These are phyloP conservation scores for Orbilia brochopaga DNA, from an alignment of 2,329 filamentous ascomycete genomes.

Conservation along the genomic window DNA sequence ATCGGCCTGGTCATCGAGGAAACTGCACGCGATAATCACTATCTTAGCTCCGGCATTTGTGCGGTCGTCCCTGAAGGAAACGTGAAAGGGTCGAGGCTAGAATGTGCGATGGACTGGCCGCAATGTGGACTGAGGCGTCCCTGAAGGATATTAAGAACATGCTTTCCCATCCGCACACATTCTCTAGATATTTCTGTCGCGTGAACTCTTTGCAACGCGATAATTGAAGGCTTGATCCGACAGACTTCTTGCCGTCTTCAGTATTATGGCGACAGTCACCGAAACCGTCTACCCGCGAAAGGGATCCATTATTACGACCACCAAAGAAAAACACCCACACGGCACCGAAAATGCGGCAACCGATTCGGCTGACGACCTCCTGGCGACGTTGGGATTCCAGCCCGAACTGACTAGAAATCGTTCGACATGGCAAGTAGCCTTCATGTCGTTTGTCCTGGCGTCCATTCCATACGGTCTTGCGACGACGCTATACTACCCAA, in stretches of 20 bases:
- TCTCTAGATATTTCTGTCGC: slow-evolving; percentile 18
- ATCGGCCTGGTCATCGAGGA: slow-evolving; percentile 17
- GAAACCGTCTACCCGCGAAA: slow-evolving; percentile 36
- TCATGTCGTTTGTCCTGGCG: slow-evolving; percentile 78
- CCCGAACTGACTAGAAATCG: slow-evolving; percentile 69
- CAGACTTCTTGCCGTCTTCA: slow-evolving; percentile 16
- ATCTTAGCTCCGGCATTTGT: slow-evolving; percentile 30
- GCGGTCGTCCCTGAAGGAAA: slow-evolving; percentile 12
- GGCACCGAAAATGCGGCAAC: slow-evolving; percentile 7
- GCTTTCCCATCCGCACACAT: slow-evolving; percentile 10
- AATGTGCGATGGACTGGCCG: not conserved
- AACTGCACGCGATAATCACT: slow-evolving; percentile 49
- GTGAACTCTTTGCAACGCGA: slow-evolving; percentile 13
- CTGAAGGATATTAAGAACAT: slow-evolving; percentile 16
- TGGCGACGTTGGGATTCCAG: slow-evolving; percentile 71
- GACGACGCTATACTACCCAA: slow-evolving; percentile 72
- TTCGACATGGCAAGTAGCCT: slow-evolving; percentile 72
- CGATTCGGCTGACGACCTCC: slow-evolving; percentile 66
- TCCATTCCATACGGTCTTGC: slow-evolving; percentile 76
- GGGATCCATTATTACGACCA: slow-evolving; percentile 29
- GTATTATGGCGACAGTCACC: slow-evolving; percentile 30
- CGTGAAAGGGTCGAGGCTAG: not conserved
- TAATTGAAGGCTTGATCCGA: slow-evolving; percentile 15
- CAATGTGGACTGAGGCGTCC: slow-evolving; percentile 14
- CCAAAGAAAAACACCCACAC: slow-evolving; percentile 36